These are phyloP conservation scores for Botrytis sinoallii DNA, from an alignment of 2,329 filamentous ascomycete species.

Conservation along the genomic window DNA sequence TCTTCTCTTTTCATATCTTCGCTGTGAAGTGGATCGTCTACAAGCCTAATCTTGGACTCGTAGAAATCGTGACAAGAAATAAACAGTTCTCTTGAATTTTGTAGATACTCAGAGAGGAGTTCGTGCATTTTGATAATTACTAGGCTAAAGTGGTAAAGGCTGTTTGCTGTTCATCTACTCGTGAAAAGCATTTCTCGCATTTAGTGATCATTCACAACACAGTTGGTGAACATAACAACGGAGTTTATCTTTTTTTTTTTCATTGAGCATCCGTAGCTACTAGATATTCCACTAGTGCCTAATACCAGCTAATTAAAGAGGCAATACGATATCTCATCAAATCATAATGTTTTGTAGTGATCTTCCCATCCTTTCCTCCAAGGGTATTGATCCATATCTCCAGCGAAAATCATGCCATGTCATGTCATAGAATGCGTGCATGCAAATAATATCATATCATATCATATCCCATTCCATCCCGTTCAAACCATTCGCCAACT, in stretches of 20 bases:
- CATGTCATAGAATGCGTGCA: background rate
- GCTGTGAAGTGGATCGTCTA: background rate
- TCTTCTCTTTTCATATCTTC: background rate
- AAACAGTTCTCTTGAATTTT: background rate
- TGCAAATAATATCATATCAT: slow-evolving; percentile 5
- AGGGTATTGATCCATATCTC: background rate
- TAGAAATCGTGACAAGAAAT: background rate
- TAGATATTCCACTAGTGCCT: background rate
- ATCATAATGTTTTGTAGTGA: background rate
- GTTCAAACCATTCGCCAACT: slow-evolving; percentile 11
- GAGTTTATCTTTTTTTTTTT: background rate
- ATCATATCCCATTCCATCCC: background rate
- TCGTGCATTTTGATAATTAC: background rate
- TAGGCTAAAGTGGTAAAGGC: background rate
- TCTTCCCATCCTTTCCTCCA: background rate
- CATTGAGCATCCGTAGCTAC: background rate
- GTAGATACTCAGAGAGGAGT: background rate
- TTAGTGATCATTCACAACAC: background rate
- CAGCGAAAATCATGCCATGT: background rate
- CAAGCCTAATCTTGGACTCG: background rate
- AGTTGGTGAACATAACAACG: background rate
- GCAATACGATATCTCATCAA: background rate
- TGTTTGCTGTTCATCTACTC: background rate
- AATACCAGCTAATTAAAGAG: background rate
- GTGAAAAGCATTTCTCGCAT: background rate